Percentiles rank a stretch among this genome's conserved stretches.
These are phyloP conservation scores for Sextonia rubra DNA, from an alignment of 164 flowering plant species.

Conservation along the genomic window DNA sequence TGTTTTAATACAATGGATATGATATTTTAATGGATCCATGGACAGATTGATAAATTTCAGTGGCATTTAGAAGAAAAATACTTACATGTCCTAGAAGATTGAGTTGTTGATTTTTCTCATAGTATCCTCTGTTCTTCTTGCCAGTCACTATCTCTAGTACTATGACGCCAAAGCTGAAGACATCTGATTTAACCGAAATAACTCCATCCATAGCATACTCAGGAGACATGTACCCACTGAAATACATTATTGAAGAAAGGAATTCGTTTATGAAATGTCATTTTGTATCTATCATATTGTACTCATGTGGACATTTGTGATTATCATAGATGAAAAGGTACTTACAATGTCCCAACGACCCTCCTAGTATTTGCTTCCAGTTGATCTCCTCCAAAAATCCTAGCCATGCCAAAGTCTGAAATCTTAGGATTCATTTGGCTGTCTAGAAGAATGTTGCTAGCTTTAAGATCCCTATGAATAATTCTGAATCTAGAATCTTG, in stretches of 20 bases:
- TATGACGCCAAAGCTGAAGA: conserved; percentile 1
- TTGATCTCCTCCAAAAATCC: conserved; percentile 28
- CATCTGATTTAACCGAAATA: conserved; percentile 4
- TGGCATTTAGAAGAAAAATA: background rate
- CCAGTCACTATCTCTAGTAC: conserved; percentile 1
- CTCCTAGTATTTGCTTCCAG: conserved; percentile 19
- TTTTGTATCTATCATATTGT: no score
- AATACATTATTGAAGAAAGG: background rate
- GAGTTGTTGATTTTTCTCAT: background rate
- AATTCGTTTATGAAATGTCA: background rate
- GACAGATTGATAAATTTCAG: background rate
- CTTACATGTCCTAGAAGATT: conserved; percentile 14
- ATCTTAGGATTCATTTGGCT: conserved; percentile 40
- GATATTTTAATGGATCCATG: background rate
- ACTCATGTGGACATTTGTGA: background rate
- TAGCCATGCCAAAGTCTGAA: conserved; percentile 50
- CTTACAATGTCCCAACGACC: conserved; percentile 42
- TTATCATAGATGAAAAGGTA: background rate
- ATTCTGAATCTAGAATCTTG: conserved; percentile 45
- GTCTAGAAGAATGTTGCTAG: conserved; percentile 52
- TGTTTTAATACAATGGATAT: background rate
- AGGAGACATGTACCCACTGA: conserved; percentile 26
- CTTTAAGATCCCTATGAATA: conserved; percentile 57
- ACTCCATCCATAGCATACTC: conserved; percentile 26
- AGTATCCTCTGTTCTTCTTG: conserved; percentile 1